A percentile compares a stretch with the other conserved stretches of the same genome.
phyloP scores from a whole-genome alignment of 345 rosid species.

The Gossypium thurberi region DNA sequence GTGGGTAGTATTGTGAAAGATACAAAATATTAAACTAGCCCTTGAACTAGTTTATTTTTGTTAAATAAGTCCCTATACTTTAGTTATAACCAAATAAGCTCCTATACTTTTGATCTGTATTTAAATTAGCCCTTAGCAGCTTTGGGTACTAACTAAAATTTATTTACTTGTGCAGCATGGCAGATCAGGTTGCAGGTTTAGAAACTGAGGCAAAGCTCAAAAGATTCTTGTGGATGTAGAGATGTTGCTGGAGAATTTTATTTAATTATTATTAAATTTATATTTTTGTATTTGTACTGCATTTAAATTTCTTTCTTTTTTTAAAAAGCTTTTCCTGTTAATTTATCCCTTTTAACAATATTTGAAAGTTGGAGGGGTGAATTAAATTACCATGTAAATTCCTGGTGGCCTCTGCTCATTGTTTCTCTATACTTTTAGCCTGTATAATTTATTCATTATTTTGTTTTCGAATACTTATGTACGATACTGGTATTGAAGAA shows the following conservation, averaged over 20 bases:
- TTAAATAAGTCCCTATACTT: too few relatives aligned
- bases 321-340: slow-evolving; percentile 9
- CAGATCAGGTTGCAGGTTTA: slow-evolving; percentile 41
- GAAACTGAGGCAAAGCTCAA: slow-evolving; percentile 27
- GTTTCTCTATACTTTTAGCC: neutral
- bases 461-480: too few relatives aligned
- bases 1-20: too few relatives aligned
- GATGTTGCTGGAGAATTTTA: neutral
- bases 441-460: too few relatives aligned
- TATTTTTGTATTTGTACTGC: neutral
- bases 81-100: too few relatives aligned
- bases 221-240: slow-evolving; percentile 7
- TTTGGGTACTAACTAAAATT: too few relatives aligned
- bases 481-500: too few relatives aligned
- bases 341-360: slow-evolving; percentile 24
- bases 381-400: slow-evolving; percentile 22
- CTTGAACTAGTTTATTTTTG: too few relatives aligned
- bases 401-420: neutral
- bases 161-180: slow-evolving; percentile 32
- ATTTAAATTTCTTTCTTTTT: neutral
- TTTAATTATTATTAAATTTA: neutral
- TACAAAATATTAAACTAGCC: too few relatives aligned
- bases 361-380: slow-evolving; percentile 6
- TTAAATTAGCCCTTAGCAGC: neutral
- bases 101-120: neutral